These are phyloP conservation scores for Grigorovia jiainica DNA, from an alignment of 805 yeast genomes.

Conservation along the genomic window DNA sequence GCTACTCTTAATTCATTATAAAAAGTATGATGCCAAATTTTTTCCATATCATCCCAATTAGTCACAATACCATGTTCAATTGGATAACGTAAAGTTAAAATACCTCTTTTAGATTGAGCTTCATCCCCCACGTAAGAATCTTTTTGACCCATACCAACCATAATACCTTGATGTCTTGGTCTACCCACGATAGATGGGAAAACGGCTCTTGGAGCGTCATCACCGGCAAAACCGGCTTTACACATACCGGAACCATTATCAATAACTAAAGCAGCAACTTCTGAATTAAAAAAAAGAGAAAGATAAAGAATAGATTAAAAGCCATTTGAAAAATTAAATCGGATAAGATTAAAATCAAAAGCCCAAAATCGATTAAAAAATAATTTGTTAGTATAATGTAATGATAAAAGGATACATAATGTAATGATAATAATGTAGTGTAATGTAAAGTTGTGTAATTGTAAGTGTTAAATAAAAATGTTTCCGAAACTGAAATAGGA, in stretches of 20 bases:
- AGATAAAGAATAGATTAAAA: neutral
- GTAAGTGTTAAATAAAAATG: too few relatives aligned
- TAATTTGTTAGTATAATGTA: too few relatives aligned
- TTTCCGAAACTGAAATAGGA: neutral
- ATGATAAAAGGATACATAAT: too few relatives aligned
- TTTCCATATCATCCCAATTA: conserved; percentile 99
- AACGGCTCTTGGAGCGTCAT: conserved; percentile 99
- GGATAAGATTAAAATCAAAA: too few relatives aligned
- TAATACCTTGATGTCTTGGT: conserved; percentile 99
- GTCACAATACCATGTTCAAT: conserved; percentile 99
- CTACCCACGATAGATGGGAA: conserved; percentile 99
- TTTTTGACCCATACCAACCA: conserved; percentile 99
- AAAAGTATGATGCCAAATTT: conserved; percentile 99
- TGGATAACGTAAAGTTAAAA: conserved; percentile 95
- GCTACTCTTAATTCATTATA: conserved; percentile 99
- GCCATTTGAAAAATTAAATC: too few relatives aligned
- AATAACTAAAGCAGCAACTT: conserved; percentile 57
- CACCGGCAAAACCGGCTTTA: conserved; percentile 99
- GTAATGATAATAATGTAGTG: too few relatives aligned
- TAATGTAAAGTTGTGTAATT: too few relatives aligned
- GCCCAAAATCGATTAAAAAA: neutral
- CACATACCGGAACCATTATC: conserved; percentile 99
- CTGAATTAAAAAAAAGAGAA: conserved; percentile 11
- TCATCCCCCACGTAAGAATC: conserved; percentile 99
- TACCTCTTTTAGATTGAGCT: conserved; percentile 99